These are phyloP conservation scores for Beauveria bassiana DNA, from an alignment of 2,329 filamentous ascomycete genomes.

Conservation along the genomic window DNA sequence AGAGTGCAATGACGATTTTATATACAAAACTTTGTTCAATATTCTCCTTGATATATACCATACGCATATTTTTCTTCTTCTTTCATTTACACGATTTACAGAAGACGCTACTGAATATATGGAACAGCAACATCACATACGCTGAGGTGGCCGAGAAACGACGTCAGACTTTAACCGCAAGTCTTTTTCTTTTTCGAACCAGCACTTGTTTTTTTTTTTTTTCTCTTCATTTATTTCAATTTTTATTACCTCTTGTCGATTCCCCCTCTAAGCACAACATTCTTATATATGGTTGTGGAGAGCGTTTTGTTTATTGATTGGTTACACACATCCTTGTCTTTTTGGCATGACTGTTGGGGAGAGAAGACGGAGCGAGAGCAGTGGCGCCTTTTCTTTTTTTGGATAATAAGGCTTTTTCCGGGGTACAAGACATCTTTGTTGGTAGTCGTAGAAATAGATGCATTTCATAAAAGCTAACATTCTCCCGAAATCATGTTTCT, in stretches of 20 bases:
- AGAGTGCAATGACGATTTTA: neutral
- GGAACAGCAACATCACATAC: neutral
- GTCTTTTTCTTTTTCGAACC: neutral
- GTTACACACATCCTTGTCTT: neutral
- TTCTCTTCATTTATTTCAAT: neutral
- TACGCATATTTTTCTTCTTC: neutral
- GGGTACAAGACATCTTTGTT: neutral
- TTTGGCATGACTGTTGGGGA: neutral
- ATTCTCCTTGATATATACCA: neutral
- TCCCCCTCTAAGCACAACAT: neutral
- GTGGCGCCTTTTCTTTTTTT: neutral
- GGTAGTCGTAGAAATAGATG: neutral
- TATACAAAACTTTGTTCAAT: neutral
- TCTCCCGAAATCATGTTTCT: no score
- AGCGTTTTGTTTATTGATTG: neutral
- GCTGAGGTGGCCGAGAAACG: neutral
- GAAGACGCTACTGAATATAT: neutral
- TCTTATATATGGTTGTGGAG: neutral
- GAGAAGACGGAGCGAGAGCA: neutral
- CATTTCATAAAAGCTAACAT: neutral
- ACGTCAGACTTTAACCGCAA: no score
- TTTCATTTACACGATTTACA: neutral
- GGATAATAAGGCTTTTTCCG: no score
- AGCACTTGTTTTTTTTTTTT: neutral
- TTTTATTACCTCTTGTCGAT: neutral